These are phyloP conservation scores for Cucurbita ficifolia DNA, from an alignment of 306 rosid genomes.

Conservation along the genomic window DNA sequence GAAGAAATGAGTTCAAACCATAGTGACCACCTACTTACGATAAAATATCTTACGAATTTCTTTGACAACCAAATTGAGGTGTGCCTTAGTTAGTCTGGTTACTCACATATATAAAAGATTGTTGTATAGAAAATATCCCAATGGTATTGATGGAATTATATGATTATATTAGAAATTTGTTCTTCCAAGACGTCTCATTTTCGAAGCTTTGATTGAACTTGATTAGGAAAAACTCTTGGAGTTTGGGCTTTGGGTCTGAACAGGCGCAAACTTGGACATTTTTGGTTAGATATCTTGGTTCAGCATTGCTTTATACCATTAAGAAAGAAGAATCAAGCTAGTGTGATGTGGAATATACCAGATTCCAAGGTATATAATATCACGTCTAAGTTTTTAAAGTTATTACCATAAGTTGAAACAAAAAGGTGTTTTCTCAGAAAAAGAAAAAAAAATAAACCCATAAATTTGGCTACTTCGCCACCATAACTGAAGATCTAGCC, in stretches of 20 bases:
- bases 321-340: neutral
- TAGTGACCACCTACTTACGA: neutral
- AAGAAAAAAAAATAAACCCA: neutral
- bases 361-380: neutral
- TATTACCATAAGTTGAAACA: neutral
- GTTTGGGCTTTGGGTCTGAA: neutral
- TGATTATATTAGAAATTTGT: no score
- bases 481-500: neutral
- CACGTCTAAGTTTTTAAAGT: neutral
- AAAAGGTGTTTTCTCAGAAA: neutral
- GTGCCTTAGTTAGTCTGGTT: neutral
- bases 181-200: neutral
- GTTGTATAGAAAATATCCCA: neutral
- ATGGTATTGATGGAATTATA: neutral
- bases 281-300: neutral
- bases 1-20: neutral
- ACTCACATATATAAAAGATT: neutral
- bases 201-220: neutral
- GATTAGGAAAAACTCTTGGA: neutral
- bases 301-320: neutral
- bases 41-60: neutral
- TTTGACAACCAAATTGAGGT: neutral
- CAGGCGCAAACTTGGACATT: neutral
- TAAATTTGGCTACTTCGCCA: neutral
- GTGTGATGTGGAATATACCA: neutral